phyloP scores from a whole-genome alignment of 108 stramenopile genomes.

The Phaeodactylum tricornutum region DNA sequence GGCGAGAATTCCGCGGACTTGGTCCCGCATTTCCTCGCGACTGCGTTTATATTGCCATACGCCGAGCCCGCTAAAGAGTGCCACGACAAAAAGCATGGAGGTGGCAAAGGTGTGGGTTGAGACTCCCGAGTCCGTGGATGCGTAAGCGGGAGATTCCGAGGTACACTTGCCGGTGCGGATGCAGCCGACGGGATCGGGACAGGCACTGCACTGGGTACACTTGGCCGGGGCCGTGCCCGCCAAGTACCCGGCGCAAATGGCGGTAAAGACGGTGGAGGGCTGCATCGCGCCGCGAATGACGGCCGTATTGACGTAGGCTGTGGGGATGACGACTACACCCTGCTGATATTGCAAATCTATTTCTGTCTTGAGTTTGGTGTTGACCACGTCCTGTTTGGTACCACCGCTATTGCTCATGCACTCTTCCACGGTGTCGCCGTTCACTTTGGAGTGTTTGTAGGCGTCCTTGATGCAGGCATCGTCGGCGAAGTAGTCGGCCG shows the following conservation, averaged over 20 bases:
- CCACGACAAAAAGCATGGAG: constrained; percentile 10
- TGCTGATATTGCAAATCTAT: constrained; percentile 34
- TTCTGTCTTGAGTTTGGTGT: constrained; percentile 60
- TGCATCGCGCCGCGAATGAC: constrained; percentile 74
- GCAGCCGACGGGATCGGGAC: constrained; percentile 27
- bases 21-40: constrained; percentile 33
- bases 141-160: background rate
- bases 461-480: constrained; percentile 75
- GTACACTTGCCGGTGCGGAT: constrained; percentile 30
- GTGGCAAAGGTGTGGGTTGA: constrained; percentile 16
- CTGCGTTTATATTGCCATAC: constrained; percentile 59
- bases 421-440: constrained; percentile 41
- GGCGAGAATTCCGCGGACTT: constrained; percentile 88
- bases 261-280: constrained; percentile 58
- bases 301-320: constrained; percentile 80
- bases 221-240: constrained; percentile 66
- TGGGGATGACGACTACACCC: constrained; percentile 75
- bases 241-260: constrained; percentile 65
- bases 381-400: constrained; percentile 39
- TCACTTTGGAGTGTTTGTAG: constrained; percentile 60
- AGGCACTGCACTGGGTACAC: constrained; percentile 42
- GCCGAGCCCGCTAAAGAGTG: constrained; percentile 20
- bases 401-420: constrained; percentile 87
- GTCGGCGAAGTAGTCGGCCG: constrained; percentile 40
- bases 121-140: constrained; percentile 7